A percentile compares a stretch with the other conserved stretches of the same genome.
These are phyloP conservation scores for Trypanosoma mega DNA, from an alignment of 208 protist species.

Conservation along the genomic window DNA sequence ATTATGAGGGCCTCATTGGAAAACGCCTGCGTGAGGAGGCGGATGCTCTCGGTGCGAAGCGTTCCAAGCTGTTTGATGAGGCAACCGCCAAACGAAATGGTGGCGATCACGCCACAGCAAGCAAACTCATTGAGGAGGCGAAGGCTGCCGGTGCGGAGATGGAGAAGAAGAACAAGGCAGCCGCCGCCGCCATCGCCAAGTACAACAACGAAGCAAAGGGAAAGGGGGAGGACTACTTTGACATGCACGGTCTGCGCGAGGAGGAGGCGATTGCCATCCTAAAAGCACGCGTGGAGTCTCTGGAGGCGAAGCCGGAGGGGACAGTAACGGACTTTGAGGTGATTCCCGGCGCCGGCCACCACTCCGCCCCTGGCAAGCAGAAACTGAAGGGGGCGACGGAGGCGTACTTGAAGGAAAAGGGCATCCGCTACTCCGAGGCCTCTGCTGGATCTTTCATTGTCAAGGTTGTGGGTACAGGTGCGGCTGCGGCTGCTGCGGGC, in stretches of 20 bases:
- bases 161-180: conserved; percentile 32
- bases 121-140: conserved; percentile 32
- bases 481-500: conserved; percentile 17
- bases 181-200: conserved; percentile 39
- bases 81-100: conserved; percentile 35
- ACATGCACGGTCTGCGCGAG: conserved; percentile 55
- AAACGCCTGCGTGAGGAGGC: conserved; percentile 42
- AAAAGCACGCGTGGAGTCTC: conserved; percentile 29
- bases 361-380: conserved; percentile 41
- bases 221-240: conserved; percentile 51
- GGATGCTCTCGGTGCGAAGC: conserved; percentile 37
- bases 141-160: conserved; percentile 38
- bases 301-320: conserved; percentile 37
- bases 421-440: conserved; percentile 36
- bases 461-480: conserved; percentile 31
- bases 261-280: conserved; percentile 53
- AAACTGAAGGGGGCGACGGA: conserved; percentile 46
- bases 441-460: conserved; percentile 39
- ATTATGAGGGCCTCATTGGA: conserved; percentile 53
- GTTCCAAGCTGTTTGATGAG: conserved; percentile 40
- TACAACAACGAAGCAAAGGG: conserved; percentile 60
- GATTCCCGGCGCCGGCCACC: conserved; percentile 54
- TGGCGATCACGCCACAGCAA: conserved; percentile 30
- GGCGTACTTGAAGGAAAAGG: conserved; percentile 33
- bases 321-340: conserved; percentile 39